Percentiles rank a stretch among this genome's conserved stretches.
phyloP scores from a whole-genome alignment of 768 basidiomycete species.

The Kockovaella imperatae region DNA sequence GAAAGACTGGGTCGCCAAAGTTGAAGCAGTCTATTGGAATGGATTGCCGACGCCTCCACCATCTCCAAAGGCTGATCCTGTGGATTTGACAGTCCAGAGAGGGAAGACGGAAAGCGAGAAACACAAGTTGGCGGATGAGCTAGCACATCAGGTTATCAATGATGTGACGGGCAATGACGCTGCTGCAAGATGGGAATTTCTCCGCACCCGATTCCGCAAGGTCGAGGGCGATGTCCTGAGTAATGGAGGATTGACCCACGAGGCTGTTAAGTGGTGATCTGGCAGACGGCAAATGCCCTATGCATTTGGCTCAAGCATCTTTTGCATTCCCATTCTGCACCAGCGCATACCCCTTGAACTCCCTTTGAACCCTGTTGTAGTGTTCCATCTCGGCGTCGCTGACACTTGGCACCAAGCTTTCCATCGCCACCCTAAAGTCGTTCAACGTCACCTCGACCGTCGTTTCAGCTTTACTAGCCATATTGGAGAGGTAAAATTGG shows the following conservation, averaged over 20 bases:
- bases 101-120: conserved; percentile 2
- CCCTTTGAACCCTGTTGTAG: conserved; percentile 63
- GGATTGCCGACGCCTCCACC: conserved; percentile 50
- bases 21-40: conserved; percentile 77
- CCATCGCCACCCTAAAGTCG: conserved; percentile 71
- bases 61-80: conserved; percentile 37
- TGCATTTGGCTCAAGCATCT: not conserved
- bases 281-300: not conserved
- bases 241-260: conserved; percentile 26
- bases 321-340: too few species aligned
- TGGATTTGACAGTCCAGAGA: not conserved
- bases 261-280: conserved; percentile 35
- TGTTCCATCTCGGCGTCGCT: conserved; percentile 77
- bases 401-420: conserved; percentile 50
- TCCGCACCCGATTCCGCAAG: conserved; percentile 74
- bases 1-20: conserved; percentile 69
- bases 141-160: conserved; percentile 47
- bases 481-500: conserved; percentile 81
- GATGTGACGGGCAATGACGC: conserved; percentile 52
- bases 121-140: conserved; percentile 40
- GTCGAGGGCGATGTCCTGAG: conserved; percentile 68
- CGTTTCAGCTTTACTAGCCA: conserved; percentile 63
- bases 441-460: conserved; percentile 62
- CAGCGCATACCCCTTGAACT: conserved; percentile 50
- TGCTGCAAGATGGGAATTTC: conserved; percentile 48